A percentile compares a stretch with the other conserved stretches of the same genome.
phyloP scores from a whole-genome alignment of 176 grass and related monocot genomes.

The Rhipidocladum racemiflorum region DNA sequence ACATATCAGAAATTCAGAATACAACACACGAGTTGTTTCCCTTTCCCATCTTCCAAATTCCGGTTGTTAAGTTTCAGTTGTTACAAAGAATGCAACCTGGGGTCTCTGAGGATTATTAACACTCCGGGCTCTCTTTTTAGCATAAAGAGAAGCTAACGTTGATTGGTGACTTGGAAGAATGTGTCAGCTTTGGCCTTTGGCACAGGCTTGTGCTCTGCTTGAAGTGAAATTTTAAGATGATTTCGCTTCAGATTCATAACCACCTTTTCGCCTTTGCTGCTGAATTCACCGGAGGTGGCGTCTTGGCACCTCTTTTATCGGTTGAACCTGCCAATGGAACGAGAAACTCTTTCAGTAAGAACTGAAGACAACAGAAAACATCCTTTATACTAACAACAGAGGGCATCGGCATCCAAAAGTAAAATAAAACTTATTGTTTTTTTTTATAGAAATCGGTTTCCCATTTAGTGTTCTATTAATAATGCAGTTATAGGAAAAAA shows the following conservation, averaged over 20 bases:
- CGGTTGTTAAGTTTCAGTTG: background rate
- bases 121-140: background rate
- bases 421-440: background rate
- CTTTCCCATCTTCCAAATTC: background rate
- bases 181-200: background rate
- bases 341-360: slow-evolving; percentile 16
- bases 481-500: background rate
- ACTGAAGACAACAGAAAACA: background rate
- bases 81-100: slow-evolving; percentile 41
- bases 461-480: background rate
- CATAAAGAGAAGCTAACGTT: background rate
- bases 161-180: background rate
- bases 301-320: slow-evolving; percentile 36
- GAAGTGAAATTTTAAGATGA: slow-evolving; percentile 3
- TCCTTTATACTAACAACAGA: slow-evolving; percentile 2
- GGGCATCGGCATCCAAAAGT: background rate
- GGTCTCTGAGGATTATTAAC: background rate
- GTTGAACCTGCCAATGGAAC: slow-evolving; percentile 35
- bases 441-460: slow-evolving; percentile 3
- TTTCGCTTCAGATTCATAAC: slow-evolving; percentile 34
- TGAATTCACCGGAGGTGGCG: slow-evolving; percentile 39
- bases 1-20: background rate
- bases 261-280: slow-evolving; percentile 40
- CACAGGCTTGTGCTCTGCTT: background rate
- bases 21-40: background rate